Evolutionary conservation across 805 yeast species (phyloP), one percentile per base, ranked within the genome.

Genomic region (Kodamaea restingae): DNA sequence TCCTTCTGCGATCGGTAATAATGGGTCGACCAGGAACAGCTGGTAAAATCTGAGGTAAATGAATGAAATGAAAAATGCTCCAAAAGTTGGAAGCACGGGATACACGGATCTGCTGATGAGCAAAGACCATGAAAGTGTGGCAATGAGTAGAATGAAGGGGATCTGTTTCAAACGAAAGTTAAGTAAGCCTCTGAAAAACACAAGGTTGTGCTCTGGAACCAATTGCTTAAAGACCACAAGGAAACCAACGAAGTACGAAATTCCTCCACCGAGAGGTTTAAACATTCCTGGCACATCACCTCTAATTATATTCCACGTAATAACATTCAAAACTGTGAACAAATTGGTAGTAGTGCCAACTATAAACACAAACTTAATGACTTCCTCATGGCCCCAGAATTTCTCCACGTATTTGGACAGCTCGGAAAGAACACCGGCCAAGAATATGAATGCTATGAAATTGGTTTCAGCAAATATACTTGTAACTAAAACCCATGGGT

Each of bases 41-140:
- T 88, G 93, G 65, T 65, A 80, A 59, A 87, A 90, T 48, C 98
- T 73, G 49, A 90, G 68, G 56, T 88, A 91, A 34, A 64, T 55
- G 86, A 91, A 90, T 12, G 90, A 69, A 2, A 78, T 65, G 35
- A 85, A 60, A 50, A 90, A 88, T 34, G 81, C 78, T 15, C 65
- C 62, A 15, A 61, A 61, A 6, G 80, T 64, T 10, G 87, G 87
- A 4, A 82, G 47, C 29, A 72, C 63, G 35, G 86, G 83, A 44
- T 72, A 67, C 17, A 68, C 51, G 7, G 71, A 56, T 14, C 61
- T 39, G 30, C 54, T 47, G 7, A 63, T 41, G 2, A 60, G 25
- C n/a, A 56, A 7, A 1, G 72, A 65, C 71, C 71, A 65, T 5
- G 54, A 15, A 10, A 44, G 22, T 21, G 74, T 60, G 3, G 72